A percentile compares a stretch with the other conserved stretches of the same genome.
Evolutionary conservation across 2,329 filamentous ascomycete species (phyloP).

Genomic region (Epichloe amarillans): DNA sequence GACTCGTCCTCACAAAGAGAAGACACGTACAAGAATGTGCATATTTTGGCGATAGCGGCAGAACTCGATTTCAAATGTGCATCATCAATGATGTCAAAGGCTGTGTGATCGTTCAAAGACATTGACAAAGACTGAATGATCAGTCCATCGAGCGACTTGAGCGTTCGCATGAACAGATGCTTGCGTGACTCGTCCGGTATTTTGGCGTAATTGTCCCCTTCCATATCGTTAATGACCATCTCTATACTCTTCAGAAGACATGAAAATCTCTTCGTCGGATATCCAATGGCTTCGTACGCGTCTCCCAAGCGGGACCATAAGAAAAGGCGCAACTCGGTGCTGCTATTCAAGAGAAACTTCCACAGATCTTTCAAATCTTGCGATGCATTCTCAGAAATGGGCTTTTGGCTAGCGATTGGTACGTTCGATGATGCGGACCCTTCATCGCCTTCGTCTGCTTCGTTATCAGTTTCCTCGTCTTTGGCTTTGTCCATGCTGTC

Average conservation of each 20-base stretch:
- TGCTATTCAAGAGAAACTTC: slow-evolving; percentile 71
- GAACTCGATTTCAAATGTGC: slow-evolving; percentile 63
- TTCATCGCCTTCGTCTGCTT: not conserved
- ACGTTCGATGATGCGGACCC: slow-evolving; percentile 5
- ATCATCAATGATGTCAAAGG: slow-evolving; percentile 76
- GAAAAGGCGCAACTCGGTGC: slow-evolving; percentile 70
- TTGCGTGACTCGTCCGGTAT: slow-evolving; percentile 52
- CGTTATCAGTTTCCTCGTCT: not conserved
- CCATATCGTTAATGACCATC: slow-evolving; percentile 54
- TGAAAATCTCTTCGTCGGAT: slow-evolving; percentile 76
- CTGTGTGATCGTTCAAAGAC: slow-evolving; percentile 49
- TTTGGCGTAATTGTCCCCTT: slow-evolving; percentile 48
- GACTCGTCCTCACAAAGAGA: slow-evolving; percentile 76
- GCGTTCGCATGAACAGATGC: slow-evolving; percentile 56
- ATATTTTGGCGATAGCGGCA: slow-evolving; percentile 55
- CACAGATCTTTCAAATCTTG: slow-evolving; percentile 62
- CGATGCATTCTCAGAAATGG: slow-evolving; percentile 38
- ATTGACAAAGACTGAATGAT: slow-evolving; percentile 58
- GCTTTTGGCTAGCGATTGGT: slow-evolving; percentile 10
- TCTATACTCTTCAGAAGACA: slow-evolving; percentile 79
- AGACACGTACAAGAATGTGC: slow-evolving; percentile 64
- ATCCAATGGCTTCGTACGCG: slow-evolving; percentile 75
- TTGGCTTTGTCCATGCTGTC: not conserved
- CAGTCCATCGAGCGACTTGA: slow-evolving; percentile 69
- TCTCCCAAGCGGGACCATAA: slow-evolving; percentile 86